Base-by-base conservation (phyloP, 768 basidiomycete genomes). In the Coprinopsis cinerea region DNA sequence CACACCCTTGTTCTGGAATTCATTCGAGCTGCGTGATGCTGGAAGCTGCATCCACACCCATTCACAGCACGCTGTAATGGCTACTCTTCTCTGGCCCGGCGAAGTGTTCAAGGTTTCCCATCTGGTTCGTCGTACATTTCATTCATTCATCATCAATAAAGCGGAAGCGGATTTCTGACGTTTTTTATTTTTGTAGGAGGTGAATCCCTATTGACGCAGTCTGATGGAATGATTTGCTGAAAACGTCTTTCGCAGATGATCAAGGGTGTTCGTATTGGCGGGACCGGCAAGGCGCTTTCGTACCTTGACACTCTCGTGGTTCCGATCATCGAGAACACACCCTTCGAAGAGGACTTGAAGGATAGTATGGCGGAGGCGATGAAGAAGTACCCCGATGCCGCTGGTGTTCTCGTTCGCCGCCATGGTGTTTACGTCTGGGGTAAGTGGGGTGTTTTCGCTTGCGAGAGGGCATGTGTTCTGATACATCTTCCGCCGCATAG, bases 11-110 rank as follows among this genome's bases (percentile, higher is more conserved):
- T 94, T 94, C 71, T 93, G 88, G 88, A 92, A 91, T 60, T 88
- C 91, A 2, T 94, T 92, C 61, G 83, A 85, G 26, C 67, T 88
- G 55, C 74, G 88, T 18, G 70, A 76, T 51, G 89, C 91, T 1
- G 86, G 87, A 1, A 88, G 88, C 37, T 93, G 90, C 58, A 91
- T 94, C 54, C 92, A 93, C 61, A 93, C 91, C 0, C 92, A 93
- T 61, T 90, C 87, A 0, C 91, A 93, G 62, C 81, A 92, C 63
- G 91, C 83, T 32, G 92, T 94, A 35, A 88, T 93, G 82, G 85
- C 84, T 1, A 92, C 91, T 0, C 66, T 94, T 28, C 71, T 92
- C 14, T 91, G 83, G 78, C 71, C 77, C 3, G 84, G 81, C 0
- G 70, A 77, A 22, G 70, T 79, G 17, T 93, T 93, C 57, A 75